Conservation (phyloP, 768 basidiomycete species). For the Termitomyces sp. region DNA sequence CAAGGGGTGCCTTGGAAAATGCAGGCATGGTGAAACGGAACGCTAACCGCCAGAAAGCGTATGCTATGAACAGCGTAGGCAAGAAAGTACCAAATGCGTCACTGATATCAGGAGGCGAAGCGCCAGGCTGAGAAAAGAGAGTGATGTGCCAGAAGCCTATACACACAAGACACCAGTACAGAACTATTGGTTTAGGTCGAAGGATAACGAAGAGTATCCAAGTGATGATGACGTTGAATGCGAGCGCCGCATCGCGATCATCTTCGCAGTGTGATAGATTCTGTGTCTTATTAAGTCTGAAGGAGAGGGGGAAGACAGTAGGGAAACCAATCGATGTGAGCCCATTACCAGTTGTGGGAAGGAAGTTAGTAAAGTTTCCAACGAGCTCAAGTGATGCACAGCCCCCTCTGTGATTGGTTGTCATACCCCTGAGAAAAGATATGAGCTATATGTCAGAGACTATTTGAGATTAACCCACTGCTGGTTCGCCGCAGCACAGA, state of each 20-base stretch:
- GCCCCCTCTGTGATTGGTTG: slow-evolving; percentile 66
- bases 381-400: slow-evolving; percentile 67
- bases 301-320: slow-evolving; percentile 70
- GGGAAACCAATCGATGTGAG: slow-evolving; percentile 73
- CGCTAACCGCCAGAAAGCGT: slow-evolving; percentile 75
- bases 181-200: slow-evolving; percentile 63
- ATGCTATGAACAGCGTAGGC: slow-evolving; percentile 72
- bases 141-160: slow-evolving; percentile 85
- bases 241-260: slow-evolving; percentile 64
- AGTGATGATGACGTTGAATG: slow-evolving; percentile 68
- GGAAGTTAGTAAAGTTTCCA: slow-evolving; percentile 71
- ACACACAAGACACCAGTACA: slow-evolving; percentile 76
- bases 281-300: slow-evolving; percentile 46
- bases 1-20: slow-evolving; percentile 66
- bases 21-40: slow-evolving; percentile 72
- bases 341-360: slow-evolving; percentile 56
- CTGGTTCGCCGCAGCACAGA: slow-evolving; percentile 82
- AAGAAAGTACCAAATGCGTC: slow-evolving; percentile 76
- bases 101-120: slow-evolving; percentile 64
- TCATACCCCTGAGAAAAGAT: slow-evolving; percentile 48
- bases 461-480: slow-evolving; percentile 44
- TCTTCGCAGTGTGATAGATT: slow-evolving; percentile 66
- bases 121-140: slow-evolving; percentile 72
- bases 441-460: slow-evolving; percentile 7
- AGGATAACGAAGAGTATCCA: slow-evolving; percentile 68